These are phyloP conservation scores for Trichoderma lentiforme DNA, from an alignment of 2,329 filamentous ascomycete genomes.

Conservation along the genomic window DNA sequence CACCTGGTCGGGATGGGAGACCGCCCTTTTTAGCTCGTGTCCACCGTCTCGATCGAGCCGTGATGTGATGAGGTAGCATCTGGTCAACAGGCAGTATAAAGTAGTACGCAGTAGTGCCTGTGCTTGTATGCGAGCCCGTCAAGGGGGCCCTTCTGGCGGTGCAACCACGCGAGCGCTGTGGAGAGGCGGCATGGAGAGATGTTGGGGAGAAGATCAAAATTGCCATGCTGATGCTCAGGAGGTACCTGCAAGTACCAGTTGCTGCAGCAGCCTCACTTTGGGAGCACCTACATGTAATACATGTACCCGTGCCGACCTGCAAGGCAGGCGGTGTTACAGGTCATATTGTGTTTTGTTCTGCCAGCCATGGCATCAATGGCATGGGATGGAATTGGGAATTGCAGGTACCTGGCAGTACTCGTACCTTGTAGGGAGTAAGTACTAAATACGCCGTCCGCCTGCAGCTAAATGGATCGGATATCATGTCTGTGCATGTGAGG, in stretches of 20 bases:
- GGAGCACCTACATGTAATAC: background rate
- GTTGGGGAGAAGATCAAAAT: background rate
- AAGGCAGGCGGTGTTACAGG: background rate
- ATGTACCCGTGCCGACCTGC: background rate
- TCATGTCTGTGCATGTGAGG: background rate
- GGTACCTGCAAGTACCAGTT: background rate
- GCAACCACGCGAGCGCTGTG: constrained; percentile 4
- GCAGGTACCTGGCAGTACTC: background rate
- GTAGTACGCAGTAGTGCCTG: background rate
- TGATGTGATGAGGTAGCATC: constrained; percentile 1
- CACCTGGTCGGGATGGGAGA: constrained; percentile 18
- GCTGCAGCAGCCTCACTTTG: background rate
- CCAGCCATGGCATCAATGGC: background rate
- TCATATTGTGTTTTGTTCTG: background rate
- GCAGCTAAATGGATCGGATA: background rate
- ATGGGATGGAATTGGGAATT: background rate
- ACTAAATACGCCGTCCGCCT: background rate
- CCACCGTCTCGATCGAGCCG: constrained; percentile 16
- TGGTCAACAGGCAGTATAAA: background rate
- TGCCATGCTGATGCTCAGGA: background rate
- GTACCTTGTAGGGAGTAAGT: background rate
- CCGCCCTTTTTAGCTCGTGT: constrained; percentile 17
- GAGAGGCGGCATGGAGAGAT: background rate
- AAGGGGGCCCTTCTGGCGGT: background rate
- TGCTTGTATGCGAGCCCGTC: constrained; percentile 1